Evolutionary conservation across 768 basidiomycete species (phyloP), one percentile per base, ranked within the genome.

Genomic region (Mrakia gelida): DNA sequence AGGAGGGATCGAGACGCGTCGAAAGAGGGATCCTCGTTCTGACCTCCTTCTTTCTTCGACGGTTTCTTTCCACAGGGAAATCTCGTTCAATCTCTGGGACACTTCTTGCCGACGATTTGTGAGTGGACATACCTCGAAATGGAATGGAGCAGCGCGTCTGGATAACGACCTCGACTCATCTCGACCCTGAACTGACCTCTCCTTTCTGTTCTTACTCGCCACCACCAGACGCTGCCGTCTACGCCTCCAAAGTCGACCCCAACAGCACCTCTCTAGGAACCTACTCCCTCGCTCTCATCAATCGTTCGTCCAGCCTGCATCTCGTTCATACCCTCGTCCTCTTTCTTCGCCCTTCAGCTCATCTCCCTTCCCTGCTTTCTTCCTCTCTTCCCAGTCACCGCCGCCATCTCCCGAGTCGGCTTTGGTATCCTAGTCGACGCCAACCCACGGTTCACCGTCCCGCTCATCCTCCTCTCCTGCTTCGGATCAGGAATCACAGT

Each of bases 391-490:
- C 2, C 18, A 59, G 59, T 70, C 67, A 41, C 41, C 26, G 67
- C 67, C 23, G 67, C 67, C 67, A 41, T 70, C 67, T 70, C 67
- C 10, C 67, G 67, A 6, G 67, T 70, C 15, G 67, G 5, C 34
- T 70, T 70, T 26, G 67, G 67, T 5, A 70, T 70, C 41, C 67
- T 70, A 15, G 41, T 41, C 21, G 67, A 70, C 67, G 59, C n/a
- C 59, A 70, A 70, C 38, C 67, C 67, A 3, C 67, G 67, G 8
- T 70, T 34, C 34, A 70, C 67, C 10, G 34, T 70, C 41, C 67
- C 67, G 10, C 67, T 70, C 41, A 41, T 70, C 41, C 38, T 70
- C 10, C 67, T 41, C 26, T 70, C 67, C 10, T 41, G 21, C 38
- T 41, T 70, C 67, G 67, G 67, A 2, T 34, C 34, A 16, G 67